Evolutionary conservation across 495 filamentous ascomycete species (phyloP).

Genomic region (Penicillium simplicissimum): DNA sequence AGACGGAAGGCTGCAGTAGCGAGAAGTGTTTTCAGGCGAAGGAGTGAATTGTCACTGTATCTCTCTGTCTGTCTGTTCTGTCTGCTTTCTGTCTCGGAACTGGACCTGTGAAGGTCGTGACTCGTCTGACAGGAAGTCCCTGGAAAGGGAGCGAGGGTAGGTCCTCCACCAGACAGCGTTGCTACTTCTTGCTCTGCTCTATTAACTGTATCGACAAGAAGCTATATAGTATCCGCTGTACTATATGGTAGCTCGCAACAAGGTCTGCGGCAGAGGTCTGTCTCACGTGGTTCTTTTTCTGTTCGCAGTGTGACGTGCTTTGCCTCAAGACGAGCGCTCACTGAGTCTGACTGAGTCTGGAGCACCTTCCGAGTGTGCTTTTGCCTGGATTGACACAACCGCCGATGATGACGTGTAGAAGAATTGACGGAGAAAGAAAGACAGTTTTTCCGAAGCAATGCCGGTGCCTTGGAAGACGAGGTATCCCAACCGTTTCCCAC

Average conservation of each 20-base stretch:
- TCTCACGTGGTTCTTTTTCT: slow-evolving; percentile 10
- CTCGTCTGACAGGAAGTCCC: slow-evolving; percentile 45
- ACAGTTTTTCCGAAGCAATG: not conserved
- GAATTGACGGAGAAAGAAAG: not conserved
- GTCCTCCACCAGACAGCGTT: slow-evolving; percentile 38
- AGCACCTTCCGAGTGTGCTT: not conserved
- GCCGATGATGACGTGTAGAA: not conserved
- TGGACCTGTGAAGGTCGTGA: slow-evolving; percentile 33
- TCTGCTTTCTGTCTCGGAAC: slow-evolving; percentile 25
- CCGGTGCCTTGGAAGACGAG: not conserved
- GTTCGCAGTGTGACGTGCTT: not conserved
- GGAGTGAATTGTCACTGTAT: slow-evolving; percentile 45
- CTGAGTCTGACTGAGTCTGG: not conserved
- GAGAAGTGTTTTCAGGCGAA: slow-evolving; percentile 40
- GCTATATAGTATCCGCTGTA: slow-evolving; percentile 64
- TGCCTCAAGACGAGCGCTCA: not conserved
- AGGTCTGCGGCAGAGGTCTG: slow-evolving; percentile 29
- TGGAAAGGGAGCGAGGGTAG: slow-evolving; percentile 47
- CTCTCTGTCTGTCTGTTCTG: slow-evolving; percentile 17
- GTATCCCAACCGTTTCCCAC: not conserved
- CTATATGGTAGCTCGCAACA: slow-evolving; percentile 48
- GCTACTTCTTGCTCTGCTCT: slow-evolving; percentile 60
- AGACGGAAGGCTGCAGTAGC: slow-evolving; percentile 25
- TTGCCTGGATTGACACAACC: not conserved
- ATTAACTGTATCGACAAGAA: slow-evolving; percentile 68